Evolutionary conservation across 345 rosid genomes (phyloP).

Genomic region (Citrus inodora): DNA sequence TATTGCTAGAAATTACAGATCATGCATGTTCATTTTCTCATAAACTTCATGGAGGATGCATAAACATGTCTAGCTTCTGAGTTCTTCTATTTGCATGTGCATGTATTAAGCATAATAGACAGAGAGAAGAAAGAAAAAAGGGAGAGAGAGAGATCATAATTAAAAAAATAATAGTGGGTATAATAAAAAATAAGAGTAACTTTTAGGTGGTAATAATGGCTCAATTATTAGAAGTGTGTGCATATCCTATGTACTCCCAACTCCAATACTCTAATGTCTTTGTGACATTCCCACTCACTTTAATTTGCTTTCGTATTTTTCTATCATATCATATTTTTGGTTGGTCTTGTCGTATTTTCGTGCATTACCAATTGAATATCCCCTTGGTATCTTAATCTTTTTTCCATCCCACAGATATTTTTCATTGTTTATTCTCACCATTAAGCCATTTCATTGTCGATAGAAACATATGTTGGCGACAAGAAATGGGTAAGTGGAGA

Average conservation of each 20-base stretch:
- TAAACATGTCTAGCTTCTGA: neutral
- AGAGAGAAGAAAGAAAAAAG: neutral
- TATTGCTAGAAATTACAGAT: neutral
- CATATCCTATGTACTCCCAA: slow-evolving; percentile 20
- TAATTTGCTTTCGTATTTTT: slow-evolving; percentile 19
- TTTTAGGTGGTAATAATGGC: slow-evolving; percentile 48
- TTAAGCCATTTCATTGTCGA: neutral
- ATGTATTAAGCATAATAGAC: neutral
- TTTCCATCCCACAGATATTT: neutral
- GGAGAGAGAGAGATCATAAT: neutral
- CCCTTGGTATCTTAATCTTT: neutral
- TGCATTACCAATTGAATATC: slow-evolving; percentile 18
- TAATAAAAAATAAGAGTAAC: slow-evolving; percentile 22
- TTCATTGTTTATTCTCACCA: slow-evolving; percentile 2
- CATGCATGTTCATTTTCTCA: neutral
- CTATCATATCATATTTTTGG: slow-evolving; percentile 22
- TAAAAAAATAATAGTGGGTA: neutral
- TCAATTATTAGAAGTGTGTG: slow-evolving; percentile 44
- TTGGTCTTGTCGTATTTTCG: slow-evolving; percentile 35
- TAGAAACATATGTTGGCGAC: slow-evolving; percentile 9
- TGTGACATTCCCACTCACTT: slow-evolving; percentile 31
- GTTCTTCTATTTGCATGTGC: neutral
- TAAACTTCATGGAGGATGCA: neutral
- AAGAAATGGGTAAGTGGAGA: slow-evolving; percentile 14
- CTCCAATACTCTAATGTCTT: slow-evolving; percentile 17